Conservation (phyloP, 352 stramenopile genomes). For the Phytophthora pseudosyringae region DNA sequence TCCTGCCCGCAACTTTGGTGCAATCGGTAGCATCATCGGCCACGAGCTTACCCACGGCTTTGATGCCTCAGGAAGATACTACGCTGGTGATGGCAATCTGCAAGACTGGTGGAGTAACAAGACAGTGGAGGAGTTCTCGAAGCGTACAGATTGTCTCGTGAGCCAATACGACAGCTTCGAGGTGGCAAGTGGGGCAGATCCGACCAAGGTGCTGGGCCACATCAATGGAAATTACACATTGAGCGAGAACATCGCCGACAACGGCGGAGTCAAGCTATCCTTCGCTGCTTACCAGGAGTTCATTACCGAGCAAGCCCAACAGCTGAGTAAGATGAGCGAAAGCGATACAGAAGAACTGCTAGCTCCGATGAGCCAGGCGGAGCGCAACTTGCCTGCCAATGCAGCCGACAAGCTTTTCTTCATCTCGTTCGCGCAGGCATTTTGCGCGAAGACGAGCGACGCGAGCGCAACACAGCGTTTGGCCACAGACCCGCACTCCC, state of each 20-base stretch:
- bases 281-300: conserved; percentile 65
- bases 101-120: conserved; percentile 93
- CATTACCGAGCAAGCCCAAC: conserved; percentile 27
- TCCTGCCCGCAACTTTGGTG: conserved; percentile 93
- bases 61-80: conserved; percentile 93
- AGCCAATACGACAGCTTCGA: conserved; percentile 65
- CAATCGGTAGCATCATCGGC: conserved; percentile 93
- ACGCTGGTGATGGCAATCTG: conserved; percentile 89
- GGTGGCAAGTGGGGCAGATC: conserved; percentile 50
- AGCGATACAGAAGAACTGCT: conserved; percentile 14
- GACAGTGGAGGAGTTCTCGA: conserved; percentile 79
- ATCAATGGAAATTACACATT: conserved; percentile 85
- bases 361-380: conserved; percentile 25
- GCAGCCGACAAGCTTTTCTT: conserved; percentile 75
- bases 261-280: conserved; percentile 78
- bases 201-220: conserved; percentile 52
- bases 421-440: conserved; percentile 76
- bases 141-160: conserved; percentile 65
- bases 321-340: conserved; percentile 35
- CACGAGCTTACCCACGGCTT: conserved; percentile 98
- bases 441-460: conserved; percentile 72
- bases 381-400: conserved; percentile 20
- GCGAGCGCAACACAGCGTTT: conserved; percentile 56
- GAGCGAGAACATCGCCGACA: conserved; percentile 87
- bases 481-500: conserved; percentile 67